Evolutionary conservation across 2,329 filamentous ascomycete species (phyloP).

Genomic region (Nigrospora osmanthi): DNA sequence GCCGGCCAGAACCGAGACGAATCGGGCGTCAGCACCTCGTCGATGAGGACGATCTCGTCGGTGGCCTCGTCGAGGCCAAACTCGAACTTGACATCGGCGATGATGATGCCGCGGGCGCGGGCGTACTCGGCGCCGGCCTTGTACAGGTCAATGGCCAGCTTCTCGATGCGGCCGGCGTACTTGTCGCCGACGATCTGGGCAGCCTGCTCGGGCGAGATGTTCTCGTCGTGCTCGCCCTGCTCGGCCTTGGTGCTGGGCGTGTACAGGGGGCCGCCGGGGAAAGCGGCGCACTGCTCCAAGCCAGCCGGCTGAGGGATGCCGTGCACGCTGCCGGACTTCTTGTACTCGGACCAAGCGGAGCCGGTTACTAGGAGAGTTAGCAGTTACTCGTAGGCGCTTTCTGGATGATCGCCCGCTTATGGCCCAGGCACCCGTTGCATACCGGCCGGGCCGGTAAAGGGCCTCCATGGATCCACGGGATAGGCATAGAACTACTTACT

Average conservation of each 20-base stretch:
- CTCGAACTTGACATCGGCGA: slow-evolving; percentile 65
- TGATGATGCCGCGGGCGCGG: slow-evolving; percentile 60
- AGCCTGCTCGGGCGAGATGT: slow-evolving; percentile 67
- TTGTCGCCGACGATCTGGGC: slow-evolving; percentile 55
- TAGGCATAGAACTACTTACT: too few relatives aligned
- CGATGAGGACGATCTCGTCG: slow-evolving; percentile 65
- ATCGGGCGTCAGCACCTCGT: slow-evolving; percentile 79
- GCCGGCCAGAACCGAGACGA: slow-evolving; percentile 82
- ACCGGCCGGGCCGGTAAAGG: too few relatives aligned
- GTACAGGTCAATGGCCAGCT: slow-evolving; percentile 59
- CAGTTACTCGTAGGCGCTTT: too few relatives aligned
- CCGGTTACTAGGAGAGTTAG: slow-evolving; percentile 50
- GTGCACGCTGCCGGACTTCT: slow-evolving; percentile 68
- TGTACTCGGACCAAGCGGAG: slow-evolving; percentile 73
- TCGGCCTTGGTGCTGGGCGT: slow-evolving; percentile 84
- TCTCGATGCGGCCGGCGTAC: slow-evolving; percentile 58
- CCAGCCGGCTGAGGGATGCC: slow-evolving; percentile 63
- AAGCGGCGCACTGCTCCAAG: slow-evolving; percentile 60
- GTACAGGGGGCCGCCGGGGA: slow-evolving; percentile 57
- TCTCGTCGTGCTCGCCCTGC: slow-evolving; percentile 71
- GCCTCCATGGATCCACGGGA: too few relatives aligned
- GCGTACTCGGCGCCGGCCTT: slow-evolving; percentile 55
- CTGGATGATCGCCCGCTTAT: too few relatives aligned
- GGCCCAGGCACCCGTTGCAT: too few relatives aligned
- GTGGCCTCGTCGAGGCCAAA: slow-evolving; percentile 61